Evolutionary conservation across 2,329 filamentous ascomycete species (phyloP).

Genomic region (Blastomyces emzantsi): DNA sequence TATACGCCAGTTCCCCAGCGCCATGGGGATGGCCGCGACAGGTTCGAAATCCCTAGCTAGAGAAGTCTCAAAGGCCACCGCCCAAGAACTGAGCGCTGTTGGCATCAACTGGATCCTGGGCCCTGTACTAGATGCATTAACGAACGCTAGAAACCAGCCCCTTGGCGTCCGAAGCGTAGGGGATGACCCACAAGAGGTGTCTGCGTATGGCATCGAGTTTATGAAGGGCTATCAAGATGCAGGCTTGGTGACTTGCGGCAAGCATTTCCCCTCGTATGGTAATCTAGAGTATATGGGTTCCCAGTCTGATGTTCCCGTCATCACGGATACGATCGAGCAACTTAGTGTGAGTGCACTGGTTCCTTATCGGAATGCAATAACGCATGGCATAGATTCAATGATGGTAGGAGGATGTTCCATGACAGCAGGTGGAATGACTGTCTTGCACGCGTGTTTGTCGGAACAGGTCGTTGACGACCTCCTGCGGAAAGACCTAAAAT

Average conservation of each 20-base stretch:
- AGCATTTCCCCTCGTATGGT: conserved; percentile 94
- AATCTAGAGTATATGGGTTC: conserved; percentile 91
- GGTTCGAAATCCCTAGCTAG: conserved; percentile 78
- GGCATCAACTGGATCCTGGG: conserved; percentile 95
- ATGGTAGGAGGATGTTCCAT: conserved; percentile 94
- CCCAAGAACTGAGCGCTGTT: conserved; percentile 82
- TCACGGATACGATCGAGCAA: conserved; percentile 88
- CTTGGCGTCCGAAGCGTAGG: conserved; percentile 81
- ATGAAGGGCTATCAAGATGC: conserved; percentile 91
- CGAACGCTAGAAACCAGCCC: conserved; percentile 84
- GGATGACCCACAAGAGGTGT: conserved; percentile 92
- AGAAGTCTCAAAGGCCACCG: conserved; percentile 84
- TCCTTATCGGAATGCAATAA: conserved; percentile 83
- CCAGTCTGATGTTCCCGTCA: conserved; percentile 84
- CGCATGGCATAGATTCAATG: conserved; percentile 81
- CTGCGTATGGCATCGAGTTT: conserved; percentile 79
- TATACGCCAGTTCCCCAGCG: conserved; percentile 91
- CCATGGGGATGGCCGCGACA: conserved; percentile 93
- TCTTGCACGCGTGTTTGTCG: conserved; percentile 88
- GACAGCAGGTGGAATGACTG: conserved; percentile 81
- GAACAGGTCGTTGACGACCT: conserved; percentile 89
- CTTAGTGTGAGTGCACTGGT: conserved; percentile 84
- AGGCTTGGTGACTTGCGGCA: conserved; percentile 80
- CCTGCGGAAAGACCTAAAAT: conserved; percentile 77
- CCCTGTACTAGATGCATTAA: conserved; percentile 86